These are phyloP conservation scores for Saccharomycopsis javanensis DNA, from an alignment of 805 yeast species.

Conservation along the genomic window DNA sequence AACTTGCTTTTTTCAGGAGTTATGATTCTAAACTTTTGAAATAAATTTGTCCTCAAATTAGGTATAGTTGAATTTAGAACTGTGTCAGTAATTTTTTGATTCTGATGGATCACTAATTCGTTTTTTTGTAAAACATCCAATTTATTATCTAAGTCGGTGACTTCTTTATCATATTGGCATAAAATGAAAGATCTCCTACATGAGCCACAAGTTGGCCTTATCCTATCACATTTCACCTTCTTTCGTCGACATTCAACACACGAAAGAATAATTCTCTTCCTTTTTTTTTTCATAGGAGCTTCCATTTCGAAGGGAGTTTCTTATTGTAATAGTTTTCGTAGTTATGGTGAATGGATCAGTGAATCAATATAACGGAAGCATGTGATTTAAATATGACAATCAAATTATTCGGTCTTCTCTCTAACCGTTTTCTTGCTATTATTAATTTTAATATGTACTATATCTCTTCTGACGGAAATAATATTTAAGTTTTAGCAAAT, in stretches of 20 bases:
- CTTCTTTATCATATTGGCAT: not conserved
- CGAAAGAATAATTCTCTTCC: slow-evolving; percentile 24
- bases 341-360: too few species aligned
- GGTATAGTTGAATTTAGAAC: not conserved
- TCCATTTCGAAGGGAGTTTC: not conserved
- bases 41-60: not conserved
- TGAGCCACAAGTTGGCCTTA: slow-evolving; percentile 28
- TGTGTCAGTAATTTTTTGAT: too few species aligned
- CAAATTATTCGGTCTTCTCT: too few species aligned
- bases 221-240: slow-evolving; percentile 28
- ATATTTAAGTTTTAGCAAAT: too few species aligned
- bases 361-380: too few species aligned
- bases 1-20: not conserved
- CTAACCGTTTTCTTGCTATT: not conserved
- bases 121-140: not conserved
- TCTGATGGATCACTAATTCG: not conserved
- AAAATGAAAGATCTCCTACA: slow-evolving; percentile 3
- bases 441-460: too few species aligned
- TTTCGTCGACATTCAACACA: slow-evolving; percentile 28
- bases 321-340: too few species aligned
- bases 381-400: too few species aligned
- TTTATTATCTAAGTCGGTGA: not conserved
- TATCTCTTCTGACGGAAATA: too few species aligned
- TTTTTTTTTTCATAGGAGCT: slow-evolving; percentile 1
- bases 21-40: not conserved